phyloP scores from a whole-genome alignment of 2,329 filamentous ascomycete species.

The Diaporthe ampelina region DNA sequence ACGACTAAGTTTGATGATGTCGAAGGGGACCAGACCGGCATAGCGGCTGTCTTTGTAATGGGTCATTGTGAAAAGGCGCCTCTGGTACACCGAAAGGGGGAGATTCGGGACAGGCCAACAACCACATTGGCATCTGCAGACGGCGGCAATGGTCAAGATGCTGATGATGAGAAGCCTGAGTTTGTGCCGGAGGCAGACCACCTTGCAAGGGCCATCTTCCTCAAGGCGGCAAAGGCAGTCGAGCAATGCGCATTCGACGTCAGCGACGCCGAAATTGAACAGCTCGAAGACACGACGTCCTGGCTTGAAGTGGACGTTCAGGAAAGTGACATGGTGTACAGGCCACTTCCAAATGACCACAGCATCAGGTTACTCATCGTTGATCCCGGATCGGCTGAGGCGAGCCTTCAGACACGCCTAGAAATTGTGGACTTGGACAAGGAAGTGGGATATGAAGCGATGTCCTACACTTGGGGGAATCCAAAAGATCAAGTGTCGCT shows the following conservation, averaged over 20 bases:
- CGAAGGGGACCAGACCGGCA: conserved; percentile 18
- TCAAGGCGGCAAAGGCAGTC: conserved; percentile 39
- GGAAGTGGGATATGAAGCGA: conserved; percentile 18
- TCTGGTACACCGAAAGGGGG: background rate
- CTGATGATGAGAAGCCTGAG: conserved; percentile 22
- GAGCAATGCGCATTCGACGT: conserved; percentile 37
- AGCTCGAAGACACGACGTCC: background rate
- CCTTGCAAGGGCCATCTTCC: conserved; percentile 40
- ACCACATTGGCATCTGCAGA: background rate
- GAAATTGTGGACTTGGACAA: conserved; percentile 29
- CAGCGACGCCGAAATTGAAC: conserved; percentile 2
- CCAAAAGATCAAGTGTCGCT: conserved; percentile 21
- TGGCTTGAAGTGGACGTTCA: conserved; percentile 1
- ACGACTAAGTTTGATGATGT: conserved; percentile 29
- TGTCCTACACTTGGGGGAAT: conserved; percentile 34
- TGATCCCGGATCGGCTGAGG: background rate
- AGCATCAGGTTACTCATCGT: conserved; percentile 29
- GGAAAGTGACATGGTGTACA: background rate
- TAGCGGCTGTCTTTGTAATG: conserved; percentile 41
- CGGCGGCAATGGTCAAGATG: background rate
- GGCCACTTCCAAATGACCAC: conserved; percentile 4
- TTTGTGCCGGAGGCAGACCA: conserved; percentile 38
- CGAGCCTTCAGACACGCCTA: conserved; percentile 15
- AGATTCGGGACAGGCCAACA: conserved; percentile 1
- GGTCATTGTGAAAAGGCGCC: conserved; percentile 38